Evolutionary conservation across 257 asterid genomes (phyloP).

Genomic region (Lantana camara): DNA sequence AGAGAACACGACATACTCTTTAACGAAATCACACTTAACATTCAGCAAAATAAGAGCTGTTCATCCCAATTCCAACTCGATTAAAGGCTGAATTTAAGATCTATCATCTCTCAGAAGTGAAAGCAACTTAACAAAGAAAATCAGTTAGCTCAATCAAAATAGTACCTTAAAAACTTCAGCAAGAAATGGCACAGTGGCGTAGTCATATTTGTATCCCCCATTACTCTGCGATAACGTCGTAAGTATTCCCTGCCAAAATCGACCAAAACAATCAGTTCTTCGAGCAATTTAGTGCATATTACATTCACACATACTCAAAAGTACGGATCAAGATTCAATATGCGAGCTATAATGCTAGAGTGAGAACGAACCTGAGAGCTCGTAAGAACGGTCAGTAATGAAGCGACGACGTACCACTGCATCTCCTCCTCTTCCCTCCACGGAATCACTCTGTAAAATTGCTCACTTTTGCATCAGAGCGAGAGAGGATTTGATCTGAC

Average conservation of each 20-base stretch:
- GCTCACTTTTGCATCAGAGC: conserved; percentile 24
- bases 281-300: conserved; percentile 1
- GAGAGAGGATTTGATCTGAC: conserved; percentile 23
- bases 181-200: conserved; percentile 96
- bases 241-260: conserved; percentile 75
- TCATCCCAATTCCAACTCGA: conserved; percentile 2
- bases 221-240: conserved; percentile 90
- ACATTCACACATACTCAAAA: background rate
- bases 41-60: background rate
- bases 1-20: background rate
- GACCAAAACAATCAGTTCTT: conserved; percentile 16
- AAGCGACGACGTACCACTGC: conserved; percentile 97
- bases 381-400: conserved; percentile 85
- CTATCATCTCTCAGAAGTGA: too few relatives aligned
- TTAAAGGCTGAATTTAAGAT: background rate
- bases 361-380: conserved; percentile 80
- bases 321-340: conserved; percentile 26
- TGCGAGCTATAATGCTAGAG: conserved; percentile 15
- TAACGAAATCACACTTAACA: background rate
- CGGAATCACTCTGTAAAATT: conserved; percentile 11
- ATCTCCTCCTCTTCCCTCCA: conserved; percentile 39
- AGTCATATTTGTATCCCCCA: conserved; percentile 86
- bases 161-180: conserved; percentile 95
- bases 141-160: background rate
- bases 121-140: background rate